Conservation (phyloP, 805 yeast species). For the Kregervanrija fluxuum region DNA sequence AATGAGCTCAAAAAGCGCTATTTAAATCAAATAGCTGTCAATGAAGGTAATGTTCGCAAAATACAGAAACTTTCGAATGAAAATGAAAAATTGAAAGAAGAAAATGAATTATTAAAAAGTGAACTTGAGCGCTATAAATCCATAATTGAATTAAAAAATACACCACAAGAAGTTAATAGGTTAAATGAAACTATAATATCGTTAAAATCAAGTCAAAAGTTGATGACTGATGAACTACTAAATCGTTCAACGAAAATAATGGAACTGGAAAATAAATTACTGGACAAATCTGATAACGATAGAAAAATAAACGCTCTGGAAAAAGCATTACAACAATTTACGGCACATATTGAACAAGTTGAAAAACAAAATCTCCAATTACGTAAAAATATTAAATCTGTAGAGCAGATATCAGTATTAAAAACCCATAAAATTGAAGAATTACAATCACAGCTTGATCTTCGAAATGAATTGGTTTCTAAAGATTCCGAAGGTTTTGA, state of each 20-base stretch:
- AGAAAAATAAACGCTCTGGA: conserved; percentile 49
- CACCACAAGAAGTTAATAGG: conserved; percentile 4
- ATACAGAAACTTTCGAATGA: conserved; percentile 18
- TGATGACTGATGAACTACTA: conserved; percentile 4
- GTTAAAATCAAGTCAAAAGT: conserved; percentile 15
- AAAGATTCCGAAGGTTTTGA: conserved; percentile 46
- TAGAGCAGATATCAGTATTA: conserved; percentile 49
- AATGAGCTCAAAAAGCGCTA: conserved; percentile 18
- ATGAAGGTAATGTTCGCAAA: conserved; percentile 15
- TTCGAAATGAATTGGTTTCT: conserved; percentile 42
- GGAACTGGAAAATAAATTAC: too few relatives aligned
- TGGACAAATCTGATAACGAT: conserved; percentile 1
- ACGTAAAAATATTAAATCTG: conserved; percentile 46
- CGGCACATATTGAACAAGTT: conserved; percentile 52
- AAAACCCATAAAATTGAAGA: conserved; percentile 51
- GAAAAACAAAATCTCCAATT: conserved; percentile 54
- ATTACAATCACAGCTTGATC: conserved; percentile 41
- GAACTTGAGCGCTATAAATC: conserved; percentile 20
- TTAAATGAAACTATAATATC: conserved; percentile 18
- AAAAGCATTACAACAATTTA: conserved; percentile 48
- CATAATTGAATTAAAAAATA: conserved; percentile 3
- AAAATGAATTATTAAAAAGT: conserved; percentile 33
- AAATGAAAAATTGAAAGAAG: conserved; percentile 32
- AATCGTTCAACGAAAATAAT: too few relatives aligned
- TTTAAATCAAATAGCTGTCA: conserved; percentile 16